Evolutionary conservation across 495 filamentous ascomycete species (phyloP), one percentile per base, ranked within the genome.

Genomic region (Penicillium cosmopolitanum): DNA sequence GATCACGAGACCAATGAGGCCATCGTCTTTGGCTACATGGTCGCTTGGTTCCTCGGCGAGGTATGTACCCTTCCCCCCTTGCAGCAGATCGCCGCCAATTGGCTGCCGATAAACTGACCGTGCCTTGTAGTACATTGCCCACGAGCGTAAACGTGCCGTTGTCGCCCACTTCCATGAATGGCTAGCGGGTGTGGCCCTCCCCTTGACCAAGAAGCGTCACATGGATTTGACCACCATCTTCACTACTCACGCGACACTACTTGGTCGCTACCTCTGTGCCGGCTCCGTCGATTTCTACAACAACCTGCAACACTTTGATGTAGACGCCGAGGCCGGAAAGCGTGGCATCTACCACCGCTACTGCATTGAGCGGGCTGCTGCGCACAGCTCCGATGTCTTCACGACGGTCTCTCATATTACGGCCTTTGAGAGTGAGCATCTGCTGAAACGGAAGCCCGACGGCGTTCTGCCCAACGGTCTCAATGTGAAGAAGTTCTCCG

Each of bases 211-310:
- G 77, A 96, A 90, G 79, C 85, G 95, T 15, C 87, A 90, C 58
- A 98, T 98, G 78, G 95, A 98, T 68, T 84, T 97, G 48, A 98
- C 95, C 9, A 98, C 96, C 63, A 97, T 98, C 72, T 98, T 98
- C 77, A 98, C 95, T 35, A 98, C 95, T 5, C 95, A 98, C 70
- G 95, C 95, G 11, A 98, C 95, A 6, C 80, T 98, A 4, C 84
- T 98, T 25, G 95, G 95, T 50, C 87, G 95, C 51, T 98, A 98
- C 67, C 89, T 98, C 44, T 98, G 95, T 67, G 95, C 95, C 40
- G 95, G 95, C 34, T 96, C 92, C 3, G 95, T 98, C 28, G 95
- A 98, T 73, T 98, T 98, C 74, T 98, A 98, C 81, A 98, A 98
- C 80, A 97, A 98, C 71, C 88, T 98, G 18, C 95, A 97, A 73